These are phyloP conservation scores for Pholiota microspora DNA, from an alignment of 768 basidiomycete species.

Conservation along the genomic window DNA sequence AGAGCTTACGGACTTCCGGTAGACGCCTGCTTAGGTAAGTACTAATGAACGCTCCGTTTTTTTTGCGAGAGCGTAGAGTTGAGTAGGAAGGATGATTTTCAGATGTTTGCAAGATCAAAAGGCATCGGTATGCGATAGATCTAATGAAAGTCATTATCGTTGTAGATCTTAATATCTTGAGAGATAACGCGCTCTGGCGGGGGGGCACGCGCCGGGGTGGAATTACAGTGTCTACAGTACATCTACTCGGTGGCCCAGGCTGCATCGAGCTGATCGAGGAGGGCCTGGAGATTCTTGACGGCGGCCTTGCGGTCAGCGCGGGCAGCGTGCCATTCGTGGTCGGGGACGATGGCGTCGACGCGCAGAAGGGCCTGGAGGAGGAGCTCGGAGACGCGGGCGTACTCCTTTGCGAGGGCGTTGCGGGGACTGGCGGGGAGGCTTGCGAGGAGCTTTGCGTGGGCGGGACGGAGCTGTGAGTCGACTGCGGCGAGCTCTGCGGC, in stretches of 20 bases:
- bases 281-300: constrained; percentile 79
- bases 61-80: too few relatives aligned
- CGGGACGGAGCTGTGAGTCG: constrained; percentile 28
- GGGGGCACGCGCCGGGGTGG: too few relatives aligned
- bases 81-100: too few relatives aligned
- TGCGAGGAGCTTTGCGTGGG: constrained; percentile 17
- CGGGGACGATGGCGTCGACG: constrained; percentile 77
- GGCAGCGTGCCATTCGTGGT: constrained; percentile 75
- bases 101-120: too few relatives aligned
- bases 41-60: too few relatives aligned
- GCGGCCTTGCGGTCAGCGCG: constrained; percentile 81
- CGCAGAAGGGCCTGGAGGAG: constrained; percentile 86
- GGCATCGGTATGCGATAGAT: too few relatives aligned
- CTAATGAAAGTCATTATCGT: too few relatives aligned
- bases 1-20: too few relatives aligned
- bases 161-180: too few relatives aligned
- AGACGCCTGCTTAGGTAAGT: too few relatives aligned
- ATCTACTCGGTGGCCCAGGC: constrained; percentile 46
- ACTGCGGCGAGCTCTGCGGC: constrained; percentile 52
- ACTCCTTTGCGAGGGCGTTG: constrained; percentile 32
- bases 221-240: constrained; percentile 11
- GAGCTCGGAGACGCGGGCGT: constrained; percentile 70
- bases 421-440: constrained; percentile 19
- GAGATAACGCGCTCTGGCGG: too few relatives aligned
- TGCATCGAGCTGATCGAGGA: constrained; percentile 77